Evolutionary conservation across 164 flowering plant genomes (phyloP), one percentile per base, ranked within the genome.

Genomic region (Brasenia schreberi): DNA sequence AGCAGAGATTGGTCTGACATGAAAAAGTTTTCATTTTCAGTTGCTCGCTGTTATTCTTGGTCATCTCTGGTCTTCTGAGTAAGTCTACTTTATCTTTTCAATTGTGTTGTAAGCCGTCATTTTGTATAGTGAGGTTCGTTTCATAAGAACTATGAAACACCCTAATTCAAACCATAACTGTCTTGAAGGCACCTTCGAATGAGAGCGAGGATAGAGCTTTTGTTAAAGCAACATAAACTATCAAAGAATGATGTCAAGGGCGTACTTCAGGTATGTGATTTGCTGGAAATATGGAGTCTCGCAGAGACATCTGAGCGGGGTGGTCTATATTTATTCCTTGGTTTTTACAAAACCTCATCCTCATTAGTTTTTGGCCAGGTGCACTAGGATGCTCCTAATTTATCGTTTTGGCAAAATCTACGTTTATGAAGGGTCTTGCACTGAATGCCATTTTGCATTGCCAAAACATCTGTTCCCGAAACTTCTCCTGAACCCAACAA

Each of bases 31-130:
- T 59, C 43, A 11, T 7, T 19, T 81, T 84, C 93, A 95, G 99
- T 79, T 92, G 72, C 84, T 95, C 71, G 85, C 96, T 63, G 87
- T 92, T 18, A 87, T 95, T 69, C 81, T 95, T 70, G 96, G 97
- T 61, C 96, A 95, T 81, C 83, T 95, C 69, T 92, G 99, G 99
- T 84, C 96, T 18, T 82, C 90, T 56, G 99, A 95, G 99, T 95
- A 89, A 83, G 99, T 81, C 1, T 39, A 66, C 19, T 56, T 62
- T 64, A 61, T 7, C 68, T 43, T 72, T 18, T 3, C 23, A 19
- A 33, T n/a, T 65, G 42, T 0, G 27, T 12, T 39, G 9, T 52
- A 11, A 16, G 44, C 53, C 16, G 56, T 9, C 16, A 49, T 9
- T 49, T 49, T 49, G 53, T 9, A 49, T 49, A 14, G 10, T 49